Base-by-base conservation (phyloP, 208 protist species). In the Trypanosoma brucei region DNA sequence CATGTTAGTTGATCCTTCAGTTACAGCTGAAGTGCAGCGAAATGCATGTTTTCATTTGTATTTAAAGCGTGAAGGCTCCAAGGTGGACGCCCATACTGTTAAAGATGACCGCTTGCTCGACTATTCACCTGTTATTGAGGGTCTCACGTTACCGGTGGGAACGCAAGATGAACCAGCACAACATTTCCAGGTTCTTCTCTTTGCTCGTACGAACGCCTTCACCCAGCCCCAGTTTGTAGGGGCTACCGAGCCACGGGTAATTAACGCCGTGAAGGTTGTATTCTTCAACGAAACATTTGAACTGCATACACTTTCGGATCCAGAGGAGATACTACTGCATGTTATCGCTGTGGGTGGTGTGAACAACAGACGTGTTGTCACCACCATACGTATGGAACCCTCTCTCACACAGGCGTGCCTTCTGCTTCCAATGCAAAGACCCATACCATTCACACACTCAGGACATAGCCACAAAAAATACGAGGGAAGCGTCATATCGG, bases 281-380 rank as follows among this genome's bases (percentile, higher is more conserved):
- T 88, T 87, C 54, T 80, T 84, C 69, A 93, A 93, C 45, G 87
- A 93, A 55, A 88, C 81, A 31, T 93, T 93, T 67, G 87, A 93
- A 55, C 50, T 93, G n/a, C 75, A 75, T 42, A 68, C 81, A 14
- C 39, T 74, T 64, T 70, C 76, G 33, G 83, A 90, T 64, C 83
- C 79, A n/a, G 59, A 70, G 50, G 87, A 93, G 70, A 75, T 93
- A 33, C 58, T 93, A 8, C 72, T 93, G 14, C 87, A 93, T 63
- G 57, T 93, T 60, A 72, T 93, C n/a, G 76, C 78, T 13, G 75
- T 86, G 35, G 67, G 68, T 9, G 58, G 67, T 13, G 55, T 31
- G 5, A 37, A 36, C n/a, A 53, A 60, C 3, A 58, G 71, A 57
- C 65, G 55, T 0, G 87, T 91, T 9, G 61, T 85, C 34, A 72